phyloP scores from a whole-genome alignment of 495 filamentous ascomycete genomes.

The Xylaria acuta region DNA sequence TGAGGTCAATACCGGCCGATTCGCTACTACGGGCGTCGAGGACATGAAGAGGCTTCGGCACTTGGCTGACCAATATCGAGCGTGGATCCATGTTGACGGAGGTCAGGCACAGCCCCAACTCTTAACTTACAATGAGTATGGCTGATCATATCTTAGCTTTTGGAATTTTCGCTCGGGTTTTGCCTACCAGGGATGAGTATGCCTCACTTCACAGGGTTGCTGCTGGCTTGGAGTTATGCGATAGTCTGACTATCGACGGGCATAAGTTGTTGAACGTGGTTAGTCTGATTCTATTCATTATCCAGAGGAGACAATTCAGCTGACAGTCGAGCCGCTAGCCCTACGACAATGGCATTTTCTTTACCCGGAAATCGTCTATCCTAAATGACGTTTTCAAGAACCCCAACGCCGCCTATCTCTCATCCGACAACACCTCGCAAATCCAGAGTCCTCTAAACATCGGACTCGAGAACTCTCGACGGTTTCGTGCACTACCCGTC shows the following conservation, averaged over 20 bases:
- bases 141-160: conserved; percentile 65
- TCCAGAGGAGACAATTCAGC: neutral
- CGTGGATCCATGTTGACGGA: conserved; percentile 92
- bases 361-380: conserved; percentile 66
- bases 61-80: conserved; percentile 74
- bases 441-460: conserved; percentile 87
- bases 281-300: conserved; percentile 35
- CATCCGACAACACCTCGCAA: conserved; percentile 44
- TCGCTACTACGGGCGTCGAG: conserved; percentile 65
- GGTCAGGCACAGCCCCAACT: conserved; percentile 44
- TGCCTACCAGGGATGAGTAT: conserved; percentile 68
- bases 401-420: conserved; percentile 84
- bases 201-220: conserved; percentile 57
- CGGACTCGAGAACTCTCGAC: conserved; percentile 88
- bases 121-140: neutral
- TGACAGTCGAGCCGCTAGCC: conserved; percentile 54
- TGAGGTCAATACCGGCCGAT: conserved; percentile 91
- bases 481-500: conserved; percentile 87
- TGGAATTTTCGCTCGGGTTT: conserved; percentile 76
- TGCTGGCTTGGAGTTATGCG: conserved; percentile 79
- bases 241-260: conserved; percentile 84
- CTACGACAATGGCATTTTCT: conserved; percentile 92
- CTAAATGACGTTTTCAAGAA: conserved; percentile 76
- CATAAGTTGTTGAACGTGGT: conserved; percentile 94
- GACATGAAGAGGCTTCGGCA: conserved; percentile 69